Percentiles rank a stretch among this genome's conserved stretches.
phyloP scores from a whole-genome alignment of 768 basidiomycete species.

The Termitomyces sp. region DNA sequence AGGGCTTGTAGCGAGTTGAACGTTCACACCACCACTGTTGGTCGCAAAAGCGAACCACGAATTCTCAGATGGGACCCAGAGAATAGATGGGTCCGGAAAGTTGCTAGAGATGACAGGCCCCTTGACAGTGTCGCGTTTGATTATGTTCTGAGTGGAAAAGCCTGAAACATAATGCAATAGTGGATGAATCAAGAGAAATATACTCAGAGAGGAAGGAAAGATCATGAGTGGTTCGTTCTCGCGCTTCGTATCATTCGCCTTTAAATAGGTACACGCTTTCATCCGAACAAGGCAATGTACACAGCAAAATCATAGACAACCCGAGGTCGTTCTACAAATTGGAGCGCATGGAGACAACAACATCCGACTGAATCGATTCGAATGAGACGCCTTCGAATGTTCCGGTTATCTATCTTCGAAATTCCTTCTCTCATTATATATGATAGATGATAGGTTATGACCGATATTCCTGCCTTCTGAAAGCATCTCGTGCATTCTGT shows the following conservation, averaged over 20 bases:
- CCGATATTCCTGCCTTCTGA: not conserved
- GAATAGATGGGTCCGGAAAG: constrained; percentile 11
- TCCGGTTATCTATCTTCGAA: too few species aligned
- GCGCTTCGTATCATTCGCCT: not conserved
- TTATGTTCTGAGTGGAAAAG: constrained; percentile 6
- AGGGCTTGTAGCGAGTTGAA: constrained; percentile 9
- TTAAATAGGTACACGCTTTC: not conserved
- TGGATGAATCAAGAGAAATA: not conserved
- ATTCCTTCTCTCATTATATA: too few species aligned
- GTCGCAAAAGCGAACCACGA: constrained; percentile 14
- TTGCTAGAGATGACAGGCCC: constrained; percentile 8
- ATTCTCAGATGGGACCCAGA: constrained; percentile 9
- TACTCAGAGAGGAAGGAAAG: not conserved
- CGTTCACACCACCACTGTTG: constrained; percentile 5
- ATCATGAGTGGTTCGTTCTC: not conserved
- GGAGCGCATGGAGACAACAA: not conserved
- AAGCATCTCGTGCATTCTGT: too few species aligned
- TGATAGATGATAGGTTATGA: too few species aligned
- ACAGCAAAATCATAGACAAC: not conserved
- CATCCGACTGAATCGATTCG: too few species aligned
- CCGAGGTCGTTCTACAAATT: not conserved
- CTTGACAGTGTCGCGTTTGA: constrained; percentile 7
- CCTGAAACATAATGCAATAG: not conserved
- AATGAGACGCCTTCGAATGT: not conserved
- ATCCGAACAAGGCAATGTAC: not conserved